Evolutionary conservation across 331 rosid genomes (phyloP).

Genomic region (Erythrophleum ivorense): DNA sequence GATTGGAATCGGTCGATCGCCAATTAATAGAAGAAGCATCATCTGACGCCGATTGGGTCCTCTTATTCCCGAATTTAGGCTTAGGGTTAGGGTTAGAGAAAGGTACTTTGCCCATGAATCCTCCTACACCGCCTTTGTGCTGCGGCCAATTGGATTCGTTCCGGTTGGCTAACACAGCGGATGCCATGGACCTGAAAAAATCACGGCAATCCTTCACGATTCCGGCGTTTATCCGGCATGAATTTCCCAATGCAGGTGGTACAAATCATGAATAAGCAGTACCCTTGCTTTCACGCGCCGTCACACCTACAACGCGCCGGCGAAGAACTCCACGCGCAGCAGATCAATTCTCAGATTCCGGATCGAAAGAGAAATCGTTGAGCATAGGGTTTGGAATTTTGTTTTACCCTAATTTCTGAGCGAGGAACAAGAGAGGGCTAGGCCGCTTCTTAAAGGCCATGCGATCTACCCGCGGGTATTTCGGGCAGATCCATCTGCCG

Average conservation of each 20-base stretch:
- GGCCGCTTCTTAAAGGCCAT: constrained; percentile 80
- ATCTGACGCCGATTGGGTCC: constrained; percentile 78
- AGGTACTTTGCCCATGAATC: constrained; percentile 86
- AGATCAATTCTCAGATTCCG: neutral
- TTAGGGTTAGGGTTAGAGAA: constrained; percentile 77
- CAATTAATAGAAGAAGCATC: constrained; percentile 85
- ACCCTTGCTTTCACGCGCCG: constrained; percentile 48
- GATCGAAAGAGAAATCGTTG: neutral
- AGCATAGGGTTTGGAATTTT: constrained; percentile 60
- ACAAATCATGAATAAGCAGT: constrained; percentile 46
- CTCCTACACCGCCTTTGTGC: constrained; percentile 68
- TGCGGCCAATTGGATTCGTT: constrained; percentile 78
- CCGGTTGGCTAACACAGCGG: constrained; percentile 81
- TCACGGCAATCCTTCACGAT: constrained; percentile 39
- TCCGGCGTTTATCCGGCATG: constrained; percentile 58
- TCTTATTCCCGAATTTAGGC: constrained; percentile 58
- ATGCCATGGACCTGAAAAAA: constrained; percentile 61
- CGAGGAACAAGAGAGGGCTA: constrained; percentile 61
- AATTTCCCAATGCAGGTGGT: constrained; percentile 51
- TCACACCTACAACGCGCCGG: constrained; percentile 42
- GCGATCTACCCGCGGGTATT: constrained; percentile 75
- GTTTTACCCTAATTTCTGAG: constrained; percentile 72
- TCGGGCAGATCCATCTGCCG: constrained; percentile 49
- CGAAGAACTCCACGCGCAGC: constrained; percentile 30
- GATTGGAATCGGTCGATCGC: constrained; percentile 49